A percentile compares a stretch with the other conserved stretches of the same genome.
Evolutionary conservation across 208 protist genomes (phyloP).

Genomic region (Leishmania arabica): DNA sequence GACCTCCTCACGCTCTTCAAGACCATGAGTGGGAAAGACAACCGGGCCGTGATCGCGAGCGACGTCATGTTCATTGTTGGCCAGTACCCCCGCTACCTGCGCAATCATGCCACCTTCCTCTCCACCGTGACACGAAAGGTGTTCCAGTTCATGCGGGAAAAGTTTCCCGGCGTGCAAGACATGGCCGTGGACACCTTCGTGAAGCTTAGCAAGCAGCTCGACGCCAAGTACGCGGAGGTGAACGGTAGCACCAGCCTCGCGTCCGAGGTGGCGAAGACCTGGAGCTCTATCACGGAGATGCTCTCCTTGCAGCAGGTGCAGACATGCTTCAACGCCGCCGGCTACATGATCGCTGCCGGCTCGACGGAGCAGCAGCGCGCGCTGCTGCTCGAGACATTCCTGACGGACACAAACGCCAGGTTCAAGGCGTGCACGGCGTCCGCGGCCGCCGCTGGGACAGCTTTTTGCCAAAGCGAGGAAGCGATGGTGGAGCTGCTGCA

Average conservation of each 20-base stretch:
- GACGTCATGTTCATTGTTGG: constrained; percentile 99
- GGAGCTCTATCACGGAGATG: constrained; percentile 91
- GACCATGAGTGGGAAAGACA: constrained; percentile 94
- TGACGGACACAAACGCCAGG: constrained; percentile 88
- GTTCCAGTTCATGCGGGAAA: constrained; percentile 99
- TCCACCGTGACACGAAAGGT: constrained; percentile 99
- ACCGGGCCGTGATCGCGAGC: constrained; percentile 98
- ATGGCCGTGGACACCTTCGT: constrained; percentile 99
- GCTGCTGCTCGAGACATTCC: constrained; percentile 81
- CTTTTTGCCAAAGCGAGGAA: constrained; percentile 63
- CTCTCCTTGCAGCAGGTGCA: constrained; percentile 94
- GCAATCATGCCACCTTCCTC: constrained; percentile 97
- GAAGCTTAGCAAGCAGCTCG: constrained; percentile 97
- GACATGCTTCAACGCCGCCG: constrained; percentile 97
- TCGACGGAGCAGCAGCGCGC: constrained; percentile 33
- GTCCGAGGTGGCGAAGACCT: constrained; percentile 89
- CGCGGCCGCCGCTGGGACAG: constrained; percentile 42
- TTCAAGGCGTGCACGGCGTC: constrained; percentile 73
- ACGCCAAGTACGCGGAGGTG: constrained; percentile 82
- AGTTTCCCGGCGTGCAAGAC: constrained; percentile 99
- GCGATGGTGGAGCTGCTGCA: constrained; percentile 88
- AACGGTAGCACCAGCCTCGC: constrained; percentile 77
- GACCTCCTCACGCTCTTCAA: constrained; percentile 98
- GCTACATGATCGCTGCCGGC: constrained; percentile 92
- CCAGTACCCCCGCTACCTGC: constrained; percentile 99